Base-by-base conservation (phyloP, 2,329 filamentous ascomycete species). In the Pseudogymnoascus sp. region DNA sequence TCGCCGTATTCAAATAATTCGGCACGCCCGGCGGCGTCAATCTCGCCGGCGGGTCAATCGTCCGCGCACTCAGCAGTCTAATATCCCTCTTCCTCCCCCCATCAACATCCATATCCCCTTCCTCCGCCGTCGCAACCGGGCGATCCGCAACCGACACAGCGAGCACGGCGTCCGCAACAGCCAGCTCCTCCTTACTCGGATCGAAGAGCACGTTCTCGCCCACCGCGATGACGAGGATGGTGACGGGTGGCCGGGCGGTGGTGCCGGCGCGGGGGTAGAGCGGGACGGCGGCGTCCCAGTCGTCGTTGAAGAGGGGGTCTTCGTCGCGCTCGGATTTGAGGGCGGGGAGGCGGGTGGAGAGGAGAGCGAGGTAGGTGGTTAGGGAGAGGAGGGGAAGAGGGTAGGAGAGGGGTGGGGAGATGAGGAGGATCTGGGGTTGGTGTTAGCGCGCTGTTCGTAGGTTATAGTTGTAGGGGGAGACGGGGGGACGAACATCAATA, bases 301-400 rank as follows among this genome's bases (percentile, higher is more conserved):
- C 94, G 76, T 99, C 94, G 77, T 97, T 89, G 75, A 99, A 99
- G 72, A 97, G 86, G 10, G 94, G 94, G 69, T 99, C 94, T 77
- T 99, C 94, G 75, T 97, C 93, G 62, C 84, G 84, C 74, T 96
- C 89, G 1, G 92, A 97, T 72, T 90, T 90, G 59, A 97, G 80
- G 26, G 86, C 83, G 6, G 94, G 94, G 2, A 97, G 81, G 65
- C 89, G 86, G 5, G 94, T 93, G 31, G 90, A 87, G 64, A 97
- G 85, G 54, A 99, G 88, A 2, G 94, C 94, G 64, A 99, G 87
- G 73, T 99, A 92, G 57, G 90, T 93, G 17, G 94, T 96, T 63
- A 97, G 83, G 33, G 92, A 96, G 41, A 99, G 86, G 9, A 99
- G 83, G 1, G 93, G 93, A 6, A 97, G 85, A 0, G 94, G 94